phyloP scores from a whole-genome alignment of 2,329 filamentous ascomycete genomes.

The Teratosphaeria epicoccoides region DNA sequence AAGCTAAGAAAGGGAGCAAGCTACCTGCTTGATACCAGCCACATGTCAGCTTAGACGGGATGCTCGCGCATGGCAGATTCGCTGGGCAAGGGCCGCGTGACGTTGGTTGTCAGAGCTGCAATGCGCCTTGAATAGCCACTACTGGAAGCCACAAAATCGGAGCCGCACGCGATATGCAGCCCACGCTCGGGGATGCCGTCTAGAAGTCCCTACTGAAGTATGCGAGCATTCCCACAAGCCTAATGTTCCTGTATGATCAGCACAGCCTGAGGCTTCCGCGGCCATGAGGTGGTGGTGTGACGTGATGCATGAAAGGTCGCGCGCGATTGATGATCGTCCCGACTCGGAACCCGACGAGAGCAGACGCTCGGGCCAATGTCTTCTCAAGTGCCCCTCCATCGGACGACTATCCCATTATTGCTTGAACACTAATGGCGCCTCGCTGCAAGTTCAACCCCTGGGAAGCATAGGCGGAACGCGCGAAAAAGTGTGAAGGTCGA shows the following conservation, averaged over 20 bases:
- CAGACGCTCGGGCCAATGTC: background rate
- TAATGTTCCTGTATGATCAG: background rate
- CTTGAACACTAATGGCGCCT: background rate
- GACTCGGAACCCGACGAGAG: too few relatives aligned
- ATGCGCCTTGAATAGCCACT: too few relatives aligned
- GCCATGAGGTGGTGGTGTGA: background rate
- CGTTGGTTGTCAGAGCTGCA: too few relatives aligned
- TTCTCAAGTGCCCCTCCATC: background rate
- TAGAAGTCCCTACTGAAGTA: background rate
- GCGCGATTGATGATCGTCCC: slow-evolving; percentile 1
- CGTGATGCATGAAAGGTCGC: background rate
- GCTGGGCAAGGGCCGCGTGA: background rate
- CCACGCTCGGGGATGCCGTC: slow-evolving; percentile 2
- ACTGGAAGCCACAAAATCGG: too few relatives aligned
- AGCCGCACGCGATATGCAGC: slow-evolving; percentile 3
- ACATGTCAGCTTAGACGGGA: too few relatives aligned
- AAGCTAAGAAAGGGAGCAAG: too few relatives aligned
- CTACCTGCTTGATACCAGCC: too few relatives aligned
- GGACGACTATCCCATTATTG: background rate
- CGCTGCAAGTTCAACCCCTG: background rate
- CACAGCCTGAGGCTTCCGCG: background rate
- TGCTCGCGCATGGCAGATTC: background rate
- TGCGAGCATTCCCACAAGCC: background rate
- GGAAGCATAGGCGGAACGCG: background rate
- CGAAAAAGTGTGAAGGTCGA: background rate